Base-by-base conservation (phyloP, 2,329 filamentous ascomycete species). In the Fusarium redolens region DNA sequence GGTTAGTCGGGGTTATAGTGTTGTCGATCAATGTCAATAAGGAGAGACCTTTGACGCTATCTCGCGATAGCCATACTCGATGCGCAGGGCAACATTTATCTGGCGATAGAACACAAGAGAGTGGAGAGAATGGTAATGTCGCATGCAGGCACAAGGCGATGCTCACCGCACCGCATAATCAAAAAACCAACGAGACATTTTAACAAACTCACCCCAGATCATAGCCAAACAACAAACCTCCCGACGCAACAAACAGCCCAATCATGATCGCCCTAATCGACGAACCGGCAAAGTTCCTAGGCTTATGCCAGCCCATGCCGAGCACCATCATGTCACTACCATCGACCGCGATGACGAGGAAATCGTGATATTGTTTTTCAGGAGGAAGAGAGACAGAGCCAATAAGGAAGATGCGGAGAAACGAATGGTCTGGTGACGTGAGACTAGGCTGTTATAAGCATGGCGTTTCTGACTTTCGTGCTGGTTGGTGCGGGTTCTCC, bases 231-330 rank as follows among this genome's bases (percentile, higher is more conserved):
- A 93, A 84, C 52, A 92, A 82, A 70, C 91, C 91, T 77, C 91
- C 91, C 61, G 89, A 91, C 69, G 91, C 90, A 75, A 92, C 91
- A 80, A 93, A 92, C 74, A 92, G 83, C 69, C 91, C 91, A 82
- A 92, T 88, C 87, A 92, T 90, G 82, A 92, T 91, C 77, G 91
- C 91, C 75, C 90, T 90, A 79, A 90, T 90, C 78, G 92, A 90
- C 77, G 90, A 92, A 79, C 92, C 92, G 79, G 91, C 89, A 81
- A 92, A 91, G 86, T 92, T 91, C 83, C 91, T 89, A 81, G 92
- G 92, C 85, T 92, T 93, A 75, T 90, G 90, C 90, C 90, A 92
- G 83, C 89, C 88, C 88, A 90, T 90, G 88, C 88, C 88, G 80
- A 87, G 86, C 78, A 87, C 87, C 88, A 90, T 90, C 86, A 85